These are phyloP conservation scores for Scutellaria galericulata DNA, from an alignment of 257 asterid species.

Conservation along the genomic window DNA sequence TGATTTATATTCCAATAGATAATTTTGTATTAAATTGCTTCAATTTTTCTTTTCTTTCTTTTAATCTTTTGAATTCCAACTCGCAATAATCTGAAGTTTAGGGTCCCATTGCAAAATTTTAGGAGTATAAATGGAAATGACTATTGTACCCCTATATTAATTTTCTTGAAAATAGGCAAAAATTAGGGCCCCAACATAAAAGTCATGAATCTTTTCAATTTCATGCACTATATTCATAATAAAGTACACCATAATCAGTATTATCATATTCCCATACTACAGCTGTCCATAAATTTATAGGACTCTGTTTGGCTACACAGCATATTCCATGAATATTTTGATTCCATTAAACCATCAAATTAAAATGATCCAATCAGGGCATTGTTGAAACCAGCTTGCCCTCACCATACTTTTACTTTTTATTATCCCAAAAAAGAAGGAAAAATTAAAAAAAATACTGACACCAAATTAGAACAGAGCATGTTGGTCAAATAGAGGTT, in stretches of 20 bases:
- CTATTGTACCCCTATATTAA: background rate
- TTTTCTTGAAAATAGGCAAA: background rate
- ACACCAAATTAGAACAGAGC: constrained; percentile 35
- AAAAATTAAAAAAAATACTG: background rate
- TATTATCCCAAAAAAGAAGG: constrained; percentile 28
- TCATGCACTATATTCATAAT: constrained; percentile 27
- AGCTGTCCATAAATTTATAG: constrained; percentile 17
- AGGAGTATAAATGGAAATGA: too few species aligned
- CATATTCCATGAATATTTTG: constrained; percentile 47
- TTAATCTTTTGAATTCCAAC: too few species aligned
- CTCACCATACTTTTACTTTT: constrained; percentile 30
- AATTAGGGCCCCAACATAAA: background rate
- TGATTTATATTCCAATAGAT: too few species aligned
- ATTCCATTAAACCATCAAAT: constrained; percentile 27
- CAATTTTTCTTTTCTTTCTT: too few species aligned
- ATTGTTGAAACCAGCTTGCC: constrained; percentile 36
- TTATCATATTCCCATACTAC: constrained; percentile 9
- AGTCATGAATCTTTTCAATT: constrained; percentile 26
- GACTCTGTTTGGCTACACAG: constrained; percentile 40
- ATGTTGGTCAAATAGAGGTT: constrained; percentile 35
- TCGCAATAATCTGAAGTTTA: too few species aligned
- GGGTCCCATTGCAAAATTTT: too few species aligned
- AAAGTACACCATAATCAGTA: constrained; percentile 32
- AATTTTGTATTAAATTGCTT: too few species aligned
- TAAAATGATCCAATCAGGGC: constrained; percentile 36